Conservation (phyloP, 2,329 filamentous ascomycete species). For the Colletotrichum sp. region DNA sequence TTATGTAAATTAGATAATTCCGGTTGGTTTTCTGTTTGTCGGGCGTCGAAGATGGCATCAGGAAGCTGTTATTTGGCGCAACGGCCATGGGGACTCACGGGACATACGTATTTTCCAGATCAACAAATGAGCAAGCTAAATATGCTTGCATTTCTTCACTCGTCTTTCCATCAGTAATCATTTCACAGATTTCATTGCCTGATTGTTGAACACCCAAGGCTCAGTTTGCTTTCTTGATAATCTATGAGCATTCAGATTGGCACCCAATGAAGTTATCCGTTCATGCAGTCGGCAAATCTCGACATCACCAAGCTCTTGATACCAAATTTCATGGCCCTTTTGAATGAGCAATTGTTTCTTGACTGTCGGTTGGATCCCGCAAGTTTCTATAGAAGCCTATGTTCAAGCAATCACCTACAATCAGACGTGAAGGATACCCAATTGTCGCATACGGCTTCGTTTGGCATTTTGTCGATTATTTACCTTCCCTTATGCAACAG, state of each 20-base stretch:
- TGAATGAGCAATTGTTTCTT: not conserved
- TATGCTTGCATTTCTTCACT: not conserved
- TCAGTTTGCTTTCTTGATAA: not conserved
- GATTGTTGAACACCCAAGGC: not conserved
- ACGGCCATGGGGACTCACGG: fast-evolving
- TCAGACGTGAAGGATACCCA: not conserved
- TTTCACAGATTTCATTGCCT: too few species aligned
- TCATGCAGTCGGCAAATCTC: not conserved
- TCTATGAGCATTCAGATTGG: not conserved
- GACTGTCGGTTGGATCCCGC: not conserved
- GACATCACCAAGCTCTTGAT: not conserved
- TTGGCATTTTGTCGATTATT: not conserved
- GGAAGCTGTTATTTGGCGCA: not conserved
- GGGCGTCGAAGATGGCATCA: not conserved
- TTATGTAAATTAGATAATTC: not conserved
- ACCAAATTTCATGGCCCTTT: not conserved
- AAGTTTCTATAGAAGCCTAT: not conserved
- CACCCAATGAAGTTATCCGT: fast-evolving
- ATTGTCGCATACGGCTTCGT: not conserved
- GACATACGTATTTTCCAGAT: not conserved
- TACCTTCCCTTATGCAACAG: not conserved
- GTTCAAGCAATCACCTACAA: not conserved
- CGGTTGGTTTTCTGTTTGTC: not conserved
- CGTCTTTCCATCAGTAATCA: not conserved
- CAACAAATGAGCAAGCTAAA: not conserved